Conservation (phyloP, 495 filamentous ascomycete genomes). For the Beverwykella pulmonaria region DNA sequence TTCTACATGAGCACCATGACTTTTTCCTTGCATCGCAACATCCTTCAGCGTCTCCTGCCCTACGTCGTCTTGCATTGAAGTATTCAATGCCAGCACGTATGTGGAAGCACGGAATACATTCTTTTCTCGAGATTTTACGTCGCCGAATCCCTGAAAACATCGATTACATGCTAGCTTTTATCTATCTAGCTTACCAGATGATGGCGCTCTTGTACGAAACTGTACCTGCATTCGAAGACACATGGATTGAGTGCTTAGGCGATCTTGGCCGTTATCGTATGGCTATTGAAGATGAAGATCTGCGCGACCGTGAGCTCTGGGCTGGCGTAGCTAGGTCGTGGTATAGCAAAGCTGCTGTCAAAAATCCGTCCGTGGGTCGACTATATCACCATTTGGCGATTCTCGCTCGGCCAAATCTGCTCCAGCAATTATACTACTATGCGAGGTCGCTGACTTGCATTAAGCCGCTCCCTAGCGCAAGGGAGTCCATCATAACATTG, state of each 20-base stretch:
- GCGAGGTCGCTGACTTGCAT: conserved; percentile 38
- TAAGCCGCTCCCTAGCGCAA: conserved; percentile 47
- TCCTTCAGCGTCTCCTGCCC: conserved; percentile 60
- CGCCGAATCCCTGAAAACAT: conserved; percentile 66
- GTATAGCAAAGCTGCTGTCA: conserved; percentile 76
- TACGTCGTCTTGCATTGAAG: conserved; percentile 62
- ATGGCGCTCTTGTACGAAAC: conserved; percentile 75
- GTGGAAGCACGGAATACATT: conserved; percentile 81
- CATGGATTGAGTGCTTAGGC: conserved; percentile 85
- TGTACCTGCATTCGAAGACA: conserved; percentile 71
- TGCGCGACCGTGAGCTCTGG: conserved; percentile 74
- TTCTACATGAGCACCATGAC: conserved; percentile 48
- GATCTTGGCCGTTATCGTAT: conserved; percentile 73
- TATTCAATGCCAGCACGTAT: conserved; percentile 80
- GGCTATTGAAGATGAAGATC: conserved; percentile 68
- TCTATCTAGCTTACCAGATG: conserved; percentile 77
- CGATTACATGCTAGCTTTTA: conserved; percentile 80
- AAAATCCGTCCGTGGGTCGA: conserved; percentile 65
- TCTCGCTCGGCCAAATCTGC: conserved; percentile 67
- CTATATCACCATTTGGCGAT: conserved; percentile 84
- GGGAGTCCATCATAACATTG: conserved; percentile 68
- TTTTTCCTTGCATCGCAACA: conserved; percentile 70
- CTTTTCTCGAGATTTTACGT: conserved; percentile 71
- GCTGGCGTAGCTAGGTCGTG: conserved; percentile 66
- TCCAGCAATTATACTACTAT: conserved; percentile 77